Evolutionary conservation across 768 basidiomycete species (phyloP).

Genomic region (Coprinellus aureogranulatus): DNA sequence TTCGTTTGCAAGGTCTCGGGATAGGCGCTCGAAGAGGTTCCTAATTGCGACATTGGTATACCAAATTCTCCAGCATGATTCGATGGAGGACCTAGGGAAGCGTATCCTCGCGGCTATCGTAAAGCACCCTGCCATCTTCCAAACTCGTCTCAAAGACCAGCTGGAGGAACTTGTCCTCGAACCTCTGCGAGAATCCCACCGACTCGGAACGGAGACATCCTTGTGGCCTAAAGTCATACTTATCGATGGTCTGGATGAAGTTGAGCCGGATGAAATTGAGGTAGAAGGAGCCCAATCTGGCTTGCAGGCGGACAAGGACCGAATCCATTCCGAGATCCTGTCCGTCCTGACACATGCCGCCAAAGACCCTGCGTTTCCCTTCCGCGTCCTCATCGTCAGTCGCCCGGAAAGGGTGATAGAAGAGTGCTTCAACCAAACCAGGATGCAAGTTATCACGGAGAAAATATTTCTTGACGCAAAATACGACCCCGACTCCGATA

Average conservation of each 20-base stretch:
- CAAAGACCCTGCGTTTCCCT: neutral
- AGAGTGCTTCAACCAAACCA: neutral
- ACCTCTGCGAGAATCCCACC: too few relatives aligned
- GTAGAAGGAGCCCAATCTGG: too few relatives aligned
- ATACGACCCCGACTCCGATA: conserved; percentile 1
- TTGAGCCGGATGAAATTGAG: too few relatives aligned
- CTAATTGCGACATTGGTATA: conserved; percentile 2
- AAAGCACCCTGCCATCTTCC: neutral
- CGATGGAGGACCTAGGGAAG: neutral
- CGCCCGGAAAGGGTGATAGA: conserved; percentile 2
- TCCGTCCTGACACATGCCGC: neutral
- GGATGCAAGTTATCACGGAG: neutral
- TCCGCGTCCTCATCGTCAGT: conserved; percentile 3
- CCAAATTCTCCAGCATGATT: neutral
- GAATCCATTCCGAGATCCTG: too few relatives aligned
- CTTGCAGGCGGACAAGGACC: too few relatives aligned
- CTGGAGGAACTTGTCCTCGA: too few relatives aligned
- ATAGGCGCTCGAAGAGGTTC: neutral
- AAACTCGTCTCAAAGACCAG: too few relatives aligned
- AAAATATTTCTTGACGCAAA: conserved; percentile 1
- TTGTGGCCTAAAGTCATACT: conserved; percentile 3
- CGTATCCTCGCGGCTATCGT: neutral
- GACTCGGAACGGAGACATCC: too few relatives aligned
- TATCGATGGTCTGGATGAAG: conserved; percentile 14
- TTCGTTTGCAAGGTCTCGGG: neutral